Conservation (phyloP, 2,329 filamentous ascomycete genomes). For the Calcarisporium arbuscula region DNA sequence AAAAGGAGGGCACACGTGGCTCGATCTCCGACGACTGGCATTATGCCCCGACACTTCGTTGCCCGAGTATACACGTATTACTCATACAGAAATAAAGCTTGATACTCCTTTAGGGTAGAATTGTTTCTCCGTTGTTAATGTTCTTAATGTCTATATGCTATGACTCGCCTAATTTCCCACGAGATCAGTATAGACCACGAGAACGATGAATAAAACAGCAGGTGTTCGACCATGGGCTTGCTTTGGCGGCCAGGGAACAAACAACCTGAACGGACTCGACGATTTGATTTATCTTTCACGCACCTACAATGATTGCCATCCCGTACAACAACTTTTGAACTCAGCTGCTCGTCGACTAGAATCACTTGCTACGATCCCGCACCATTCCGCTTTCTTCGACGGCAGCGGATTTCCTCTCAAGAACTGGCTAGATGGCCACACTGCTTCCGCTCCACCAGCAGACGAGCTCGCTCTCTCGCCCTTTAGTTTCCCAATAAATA, state of each 20-base stretch:
- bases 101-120: too few species aligned
- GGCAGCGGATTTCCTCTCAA: slow-evolving; percentile 95
- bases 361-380: slow-evolving; percentile 71
- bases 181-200: too few species aligned
- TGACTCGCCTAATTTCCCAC: too few species aligned
- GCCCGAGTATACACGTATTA: too few species aligned
- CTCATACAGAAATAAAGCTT: too few species aligned
- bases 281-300: slow-evolving; percentile 87
- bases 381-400: slow-evolving; percentile 95
- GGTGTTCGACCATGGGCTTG: too few species aligned
- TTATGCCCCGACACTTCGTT: too few species aligned
- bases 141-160: too few species aligned
- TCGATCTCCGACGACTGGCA: too few species aligned
- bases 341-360: slow-evolving; percentile 82
- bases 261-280: slow-evolving; percentile 99
- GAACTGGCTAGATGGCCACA: slow-evolving; percentile 84
- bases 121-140: too few species aligned
- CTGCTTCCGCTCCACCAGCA: slow-evolving; percentile 83
- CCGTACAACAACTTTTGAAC: slow-evolving; percentile 77
- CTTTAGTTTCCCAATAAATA: slow-evolving; percentile 93
- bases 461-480: slow-evolving; percentile 93
- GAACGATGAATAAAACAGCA: too few species aligned
- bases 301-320: slow-evolving; percentile 86
- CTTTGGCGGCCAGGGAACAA: slow-evolving; percentile 94
- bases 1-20: too few species aligned